Conservation (phyloP, 495 filamentous ascomycete genomes). For the Hyaloscypha finlandica region DNA sequence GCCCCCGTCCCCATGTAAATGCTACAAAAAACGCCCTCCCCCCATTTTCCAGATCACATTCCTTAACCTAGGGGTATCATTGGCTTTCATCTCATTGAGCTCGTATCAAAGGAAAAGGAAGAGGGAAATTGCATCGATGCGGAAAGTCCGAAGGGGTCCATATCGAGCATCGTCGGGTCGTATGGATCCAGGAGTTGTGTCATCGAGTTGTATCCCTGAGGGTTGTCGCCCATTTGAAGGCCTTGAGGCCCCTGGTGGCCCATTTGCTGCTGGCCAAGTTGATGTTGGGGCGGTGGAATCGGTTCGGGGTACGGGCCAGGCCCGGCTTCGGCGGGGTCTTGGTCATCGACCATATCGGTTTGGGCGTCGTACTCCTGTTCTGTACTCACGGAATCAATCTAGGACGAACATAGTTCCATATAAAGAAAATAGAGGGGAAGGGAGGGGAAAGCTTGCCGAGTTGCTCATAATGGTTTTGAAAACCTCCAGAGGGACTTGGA, state of each 20-base stretch:
- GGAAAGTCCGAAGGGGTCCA: slow-evolving; percentile 86
- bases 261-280: slow-evolving; percentile 26
- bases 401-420: slow-evolving; percentile 78
- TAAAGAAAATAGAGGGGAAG: slow-evolving; percentile 45
- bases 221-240: slow-evolving; percentile 21
- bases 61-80: slow-evolving; percentile 30
- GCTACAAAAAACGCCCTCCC: slow-evolving; percentile 4
- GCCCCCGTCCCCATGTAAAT: slow-evolving; percentile 4
- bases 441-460: slow-evolving; percentile 83
- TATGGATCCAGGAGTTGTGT: slow-evolving; percentile 76
- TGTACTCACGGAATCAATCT: slow-evolving; percentile 78
- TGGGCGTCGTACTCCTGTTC: slow-evolving; percentile 99
- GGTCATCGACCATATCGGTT: slow-evolving; percentile 89
- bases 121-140: slow-evolving; percentile 95
- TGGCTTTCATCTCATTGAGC: slow-evolving; percentile 51
- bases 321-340: slow-evolving; percentile 68
- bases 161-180: slow-evolving; percentile 74
- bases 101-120: slow-evolving; percentile 79
- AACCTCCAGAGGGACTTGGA: slow-evolving; percentile 69
- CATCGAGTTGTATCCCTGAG: slow-evolving; percentile 44
- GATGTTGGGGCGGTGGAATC: slow-evolving; percentile 46
- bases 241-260: slow-evolving; percentile 23
- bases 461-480: slow-evolving; percentile 94
- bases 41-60: slow-evolving; percentile 9
- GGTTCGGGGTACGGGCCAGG: slow-evolving; percentile 66